Conservation (phyloP, 192 early-diverging fungal species). For the Rhizophagus sp. region DNA sequence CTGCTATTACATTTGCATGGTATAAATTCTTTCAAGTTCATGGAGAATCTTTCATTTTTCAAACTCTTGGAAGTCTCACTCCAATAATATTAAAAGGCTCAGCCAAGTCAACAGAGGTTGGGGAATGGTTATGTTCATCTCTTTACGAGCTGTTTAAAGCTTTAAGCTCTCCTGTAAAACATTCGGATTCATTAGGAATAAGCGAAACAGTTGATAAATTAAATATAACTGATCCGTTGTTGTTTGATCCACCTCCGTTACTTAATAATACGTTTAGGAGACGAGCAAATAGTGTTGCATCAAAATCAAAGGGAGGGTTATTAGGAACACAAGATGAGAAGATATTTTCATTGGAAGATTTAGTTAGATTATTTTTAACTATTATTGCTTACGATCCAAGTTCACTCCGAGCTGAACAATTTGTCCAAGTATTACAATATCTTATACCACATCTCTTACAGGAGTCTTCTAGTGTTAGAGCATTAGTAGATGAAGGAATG, state of each 20-base stretch:
- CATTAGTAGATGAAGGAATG: conserved; percentile 42
- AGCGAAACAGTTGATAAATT: neutral
- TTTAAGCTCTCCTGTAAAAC: conserved; percentile 36
- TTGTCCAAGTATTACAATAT: conserved; percentile 47
- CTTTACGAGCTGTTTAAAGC: conserved; percentile 51
- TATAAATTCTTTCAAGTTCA: conserved; percentile 55
- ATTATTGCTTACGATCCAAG: conserved; percentile 60
- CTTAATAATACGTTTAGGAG: conserved; percentile 33
- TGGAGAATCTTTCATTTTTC: conserved; percentile 60
- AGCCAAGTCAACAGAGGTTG: conserved; percentile 38
- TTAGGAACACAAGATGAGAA: conserved; percentile 34
- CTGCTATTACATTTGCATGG: conserved; percentile 51
- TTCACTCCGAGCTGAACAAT: conserved; percentile 58
- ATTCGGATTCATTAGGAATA: conserved; percentile 36
- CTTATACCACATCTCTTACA: conserved; percentile 43
- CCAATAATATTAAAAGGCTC: conserved; percentile 49
- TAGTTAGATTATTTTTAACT: conserved; percentile 58
- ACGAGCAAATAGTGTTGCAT: conserved; percentile 4
- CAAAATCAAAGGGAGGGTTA: neutral
- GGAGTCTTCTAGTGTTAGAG: conserved; percentile 13
- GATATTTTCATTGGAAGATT: conserved; percentile 48
- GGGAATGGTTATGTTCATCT: conserved; percentile 43
- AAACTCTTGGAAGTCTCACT: conserved; percentile 52
- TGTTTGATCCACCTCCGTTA: neutral
- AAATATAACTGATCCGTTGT: neutral